Conservation (phyloP, 2,329 filamentous ascomycete species). For the Sporothrix mexicana region DNA sequence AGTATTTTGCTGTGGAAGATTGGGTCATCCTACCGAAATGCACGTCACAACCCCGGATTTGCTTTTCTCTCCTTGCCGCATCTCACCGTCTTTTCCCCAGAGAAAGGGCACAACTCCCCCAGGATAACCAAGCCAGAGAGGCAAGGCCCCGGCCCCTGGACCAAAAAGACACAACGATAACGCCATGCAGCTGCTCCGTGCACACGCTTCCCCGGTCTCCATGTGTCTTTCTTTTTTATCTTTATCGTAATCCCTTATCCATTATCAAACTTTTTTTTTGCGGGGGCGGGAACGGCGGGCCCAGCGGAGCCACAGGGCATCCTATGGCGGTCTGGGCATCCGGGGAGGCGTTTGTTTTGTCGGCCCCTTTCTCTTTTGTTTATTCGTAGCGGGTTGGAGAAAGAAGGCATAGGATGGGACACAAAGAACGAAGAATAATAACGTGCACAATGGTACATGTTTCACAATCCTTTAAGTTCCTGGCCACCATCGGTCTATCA, state of each 20-base stretch:
- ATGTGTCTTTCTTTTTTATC: neutral
- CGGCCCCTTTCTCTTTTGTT: too few relatives aligned
- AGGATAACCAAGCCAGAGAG: neutral
- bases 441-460: too few relatives aligned
- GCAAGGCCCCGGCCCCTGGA: neutral
- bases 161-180: neutral
- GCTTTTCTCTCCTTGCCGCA: neutral
- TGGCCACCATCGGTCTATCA: too few relatives aligned
- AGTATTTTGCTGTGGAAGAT: neutral
- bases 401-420: too few relatives aligned
- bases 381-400: too few relatives aligned
- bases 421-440: too few relatives aligned
- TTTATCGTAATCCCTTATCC: conserved; percentile 3
- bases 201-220: conserved; percentile 7
- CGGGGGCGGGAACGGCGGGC: conserved; percentile 30
- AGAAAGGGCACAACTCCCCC: neutral
- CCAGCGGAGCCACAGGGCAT: conserved; percentile 21
- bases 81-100: conserved; percentile 7
- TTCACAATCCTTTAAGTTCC: too few relatives aligned
- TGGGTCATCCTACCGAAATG: neutral
- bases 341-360: too few relatives aligned
- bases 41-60: conserved; percentile 23
- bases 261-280: conserved; percentile 25
- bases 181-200: conserved; percentile 24
- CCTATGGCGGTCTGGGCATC: neutral